phyloP scores from a whole-genome alignment of 176 grass and related monocot genomes.

The Zizania latifolia region DNA sequence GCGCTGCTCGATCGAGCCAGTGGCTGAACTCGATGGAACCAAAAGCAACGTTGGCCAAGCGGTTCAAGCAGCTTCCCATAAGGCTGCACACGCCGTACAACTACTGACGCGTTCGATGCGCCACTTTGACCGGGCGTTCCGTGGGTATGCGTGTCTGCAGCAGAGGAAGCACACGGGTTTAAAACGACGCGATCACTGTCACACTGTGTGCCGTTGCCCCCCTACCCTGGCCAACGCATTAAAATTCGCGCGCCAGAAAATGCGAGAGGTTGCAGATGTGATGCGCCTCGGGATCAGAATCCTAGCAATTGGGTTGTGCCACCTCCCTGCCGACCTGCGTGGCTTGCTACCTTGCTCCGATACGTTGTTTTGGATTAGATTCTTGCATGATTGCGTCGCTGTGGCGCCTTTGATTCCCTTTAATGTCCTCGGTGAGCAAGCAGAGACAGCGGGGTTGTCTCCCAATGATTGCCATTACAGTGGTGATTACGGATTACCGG shows the following conservation, averaged over 20 bases:
- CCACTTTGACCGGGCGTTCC: slow-evolving; percentile 20
- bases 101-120: slow-evolving; percentile 20
- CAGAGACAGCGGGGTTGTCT: slow-evolving; percentile 20
- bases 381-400: slow-evolving; percentile 22
- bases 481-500: slow-evolving; percentile 25
- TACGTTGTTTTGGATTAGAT: slow-evolving; percentile 27
- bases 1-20: neutral
- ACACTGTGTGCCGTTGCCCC: neutral
- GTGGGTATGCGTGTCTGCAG: slow-evolving; percentile 24
- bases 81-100: slow-evolving; percentile 25
- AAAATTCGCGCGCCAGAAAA: slow-evolving; percentile 9
- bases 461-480: slow-evolving; percentile 35
- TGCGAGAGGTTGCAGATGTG: neutral
- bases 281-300: slow-evolving; percentile 38
- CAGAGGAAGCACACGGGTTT: neutral
- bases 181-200: neutral
- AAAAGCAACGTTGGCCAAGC: neutral
- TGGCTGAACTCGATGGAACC: neutral
- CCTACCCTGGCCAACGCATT: neutral
- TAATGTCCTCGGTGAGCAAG: neutral
- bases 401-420: neutral
- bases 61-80: too few species aligned
- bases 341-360: neutral
- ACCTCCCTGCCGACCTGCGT: neutral
- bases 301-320: neutral